These are phyloP conservation scores for Mucor racemosus DNA, from an alignment of 371 early-diverging fungal species.

Conservation along the genomic window DNA sequence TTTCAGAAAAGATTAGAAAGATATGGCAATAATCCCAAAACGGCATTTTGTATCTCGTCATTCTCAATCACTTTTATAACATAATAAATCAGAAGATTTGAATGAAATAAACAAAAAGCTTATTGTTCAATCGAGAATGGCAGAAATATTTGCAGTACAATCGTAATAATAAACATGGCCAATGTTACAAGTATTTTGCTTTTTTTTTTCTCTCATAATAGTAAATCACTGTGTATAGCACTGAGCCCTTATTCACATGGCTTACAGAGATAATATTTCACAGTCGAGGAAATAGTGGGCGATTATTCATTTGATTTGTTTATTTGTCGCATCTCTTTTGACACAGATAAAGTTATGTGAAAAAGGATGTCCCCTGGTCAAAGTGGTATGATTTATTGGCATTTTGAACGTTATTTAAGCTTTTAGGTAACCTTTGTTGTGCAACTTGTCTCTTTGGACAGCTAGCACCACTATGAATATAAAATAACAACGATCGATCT, in stretches of 20 bases:
- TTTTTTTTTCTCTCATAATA: neutral
- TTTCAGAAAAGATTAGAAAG: too few species aligned
- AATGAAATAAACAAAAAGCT: neutral
- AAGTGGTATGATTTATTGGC: conserved; percentile 1
- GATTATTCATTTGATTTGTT: too few species aligned
- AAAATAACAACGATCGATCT: neutral
- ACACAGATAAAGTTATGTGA: too few species aligned
- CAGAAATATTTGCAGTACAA: neutral
- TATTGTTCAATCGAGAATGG: neutral
- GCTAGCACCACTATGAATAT: neutral
- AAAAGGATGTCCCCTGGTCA: neutral
- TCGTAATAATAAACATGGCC: neutral
- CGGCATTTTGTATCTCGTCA: neutral
- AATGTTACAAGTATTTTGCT: neutral
- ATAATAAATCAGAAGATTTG: too few species aligned
- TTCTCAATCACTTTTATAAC: neutral
- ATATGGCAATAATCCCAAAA: neutral
- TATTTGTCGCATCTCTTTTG: too few species aligned
- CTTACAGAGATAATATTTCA: too few species aligned
- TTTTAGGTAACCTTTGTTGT: neutral
- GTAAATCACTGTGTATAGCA: neutral
- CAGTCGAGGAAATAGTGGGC: too few species aligned
- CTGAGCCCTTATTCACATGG: neutral
- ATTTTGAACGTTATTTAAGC: conserved; percentile 2
- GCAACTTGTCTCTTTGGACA: neutral